Percentiles rank a stretch among this genome's conserved stretches.
Conservation (phyloP, 2,329 filamentous ascomycete genomes). For the Xylaria sp. region DNA sequence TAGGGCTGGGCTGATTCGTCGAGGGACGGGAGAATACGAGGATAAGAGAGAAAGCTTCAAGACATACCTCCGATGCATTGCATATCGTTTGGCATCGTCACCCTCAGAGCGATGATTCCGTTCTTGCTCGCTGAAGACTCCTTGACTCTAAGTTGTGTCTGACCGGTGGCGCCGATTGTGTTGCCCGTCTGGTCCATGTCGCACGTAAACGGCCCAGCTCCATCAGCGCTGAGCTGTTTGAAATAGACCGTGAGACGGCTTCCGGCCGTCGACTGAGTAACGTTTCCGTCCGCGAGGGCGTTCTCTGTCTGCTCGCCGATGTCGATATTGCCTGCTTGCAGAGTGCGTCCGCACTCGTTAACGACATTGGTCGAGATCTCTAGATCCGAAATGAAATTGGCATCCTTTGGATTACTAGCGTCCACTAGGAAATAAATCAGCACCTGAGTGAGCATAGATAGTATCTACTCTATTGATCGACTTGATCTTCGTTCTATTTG, state of each 20-base stretch:
- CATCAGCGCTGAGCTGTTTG: constrained; percentile 54
- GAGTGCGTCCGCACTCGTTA: constrained; percentile 61
- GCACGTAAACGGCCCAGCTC: constrained; percentile 54
- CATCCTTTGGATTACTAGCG: constrained; percentile 37
- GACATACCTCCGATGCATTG: constrained; percentile 50
- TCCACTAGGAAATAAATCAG: constrained; percentile 46
- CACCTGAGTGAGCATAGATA: constrained; percentile 25
- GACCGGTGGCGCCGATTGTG: constrained; percentile 54
- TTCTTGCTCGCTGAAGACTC: constrained; percentile 50
- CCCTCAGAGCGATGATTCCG: constrained; percentile 49
- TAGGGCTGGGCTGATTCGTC: not conserved
- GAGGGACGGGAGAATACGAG: too few species aligned
- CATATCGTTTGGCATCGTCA: constrained; percentile 52
- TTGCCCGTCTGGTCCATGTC: constrained; percentile 52
- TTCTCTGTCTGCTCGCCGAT: constrained; percentile 52
- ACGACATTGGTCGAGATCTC: constrained; percentile 52
- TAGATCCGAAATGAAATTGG: constrained; percentile 42
- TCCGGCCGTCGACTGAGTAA: constrained; percentile 55
- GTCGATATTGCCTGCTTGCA: constrained; percentile 60
- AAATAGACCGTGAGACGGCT: constrained; percentile 64
- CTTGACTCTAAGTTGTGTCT: constrained; percentile 55
- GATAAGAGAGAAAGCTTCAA: not conserved
- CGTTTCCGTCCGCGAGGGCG: constrained; percentile 45
- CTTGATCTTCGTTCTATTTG: constrained; percentile 14
- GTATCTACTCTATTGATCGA: constrained; percentile 26